Percentiles rank a stretch among this genome's conserved stretches.
Evolutionary conservation across 78 protist species (phyloP).

Genomic region (Andalucia godoyi): DNA sequence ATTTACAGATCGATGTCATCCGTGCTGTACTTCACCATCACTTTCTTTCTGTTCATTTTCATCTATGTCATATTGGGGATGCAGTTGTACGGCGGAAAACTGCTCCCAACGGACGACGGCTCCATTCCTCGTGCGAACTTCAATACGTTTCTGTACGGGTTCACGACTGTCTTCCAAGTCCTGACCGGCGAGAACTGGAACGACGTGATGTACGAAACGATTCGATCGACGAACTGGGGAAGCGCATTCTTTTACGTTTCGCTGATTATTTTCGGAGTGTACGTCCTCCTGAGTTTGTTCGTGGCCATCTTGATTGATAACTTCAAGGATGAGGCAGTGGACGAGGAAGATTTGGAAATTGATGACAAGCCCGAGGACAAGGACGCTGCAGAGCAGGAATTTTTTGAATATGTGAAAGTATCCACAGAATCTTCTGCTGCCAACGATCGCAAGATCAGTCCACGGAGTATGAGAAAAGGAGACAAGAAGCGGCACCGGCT

Average conservation of each 20-base stretch:
- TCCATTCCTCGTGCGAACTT: neutral
- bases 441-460: no score
- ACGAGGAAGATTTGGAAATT: neutral
- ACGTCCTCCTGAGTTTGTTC: conserved; percentile 10
- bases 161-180: neutral
- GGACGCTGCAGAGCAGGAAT: no score
- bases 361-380: neutral
- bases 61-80: neutral
- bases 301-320: conserved; percentile 6
- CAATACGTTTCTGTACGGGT: neutral
- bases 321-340: neutral
- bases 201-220: neutral
- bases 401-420: no score
- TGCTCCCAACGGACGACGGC: neutral
- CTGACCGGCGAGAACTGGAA: conserved; percentile 18
- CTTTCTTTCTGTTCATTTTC: neutral
- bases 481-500: no score
- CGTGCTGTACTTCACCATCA: neutral
- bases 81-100: neutral
- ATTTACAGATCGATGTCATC: neutral
- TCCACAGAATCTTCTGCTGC: no score
- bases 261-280: neutral
- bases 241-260: neutral
- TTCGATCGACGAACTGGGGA: neutral
- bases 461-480: no score